These are phyloP conservation scores for Oxalis stricta DNA, from an alignment of 441 rosid genomes.

Conservation along the genomic window DNA sequence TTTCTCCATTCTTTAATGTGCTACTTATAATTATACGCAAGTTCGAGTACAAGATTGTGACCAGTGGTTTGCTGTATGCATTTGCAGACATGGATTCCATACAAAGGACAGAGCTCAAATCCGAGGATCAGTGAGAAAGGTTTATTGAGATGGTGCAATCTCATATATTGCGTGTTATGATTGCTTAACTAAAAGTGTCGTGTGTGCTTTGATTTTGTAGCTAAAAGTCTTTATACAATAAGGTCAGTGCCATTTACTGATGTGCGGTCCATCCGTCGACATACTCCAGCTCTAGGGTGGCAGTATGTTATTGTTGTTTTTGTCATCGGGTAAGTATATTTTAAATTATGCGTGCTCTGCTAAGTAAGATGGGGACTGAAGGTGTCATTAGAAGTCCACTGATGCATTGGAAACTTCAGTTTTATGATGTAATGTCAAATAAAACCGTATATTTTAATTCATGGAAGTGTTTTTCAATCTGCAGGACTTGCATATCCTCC, in stretches of 20 bases:
- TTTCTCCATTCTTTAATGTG: not conserved
- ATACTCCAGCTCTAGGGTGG: slow-evolving; percentile 90
- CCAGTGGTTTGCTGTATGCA: not conserved
- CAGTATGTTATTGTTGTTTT: slow-evolving; percentile 79
- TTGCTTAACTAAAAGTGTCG: slow-evolving; percentile 1
- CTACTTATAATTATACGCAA: not conserved
- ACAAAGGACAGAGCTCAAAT: slow-evolving; percentile 57
- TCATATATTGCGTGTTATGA: not conserved
- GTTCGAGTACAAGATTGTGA: no score
- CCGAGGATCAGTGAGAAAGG: slow-evolving; percentile 78
- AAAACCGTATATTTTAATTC: not conserved
- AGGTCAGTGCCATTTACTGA: slow-evolving; percentile 64
- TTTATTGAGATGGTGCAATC: slow-evolving; percentile 7
- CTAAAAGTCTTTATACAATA: slow-evolving; percentile 80
- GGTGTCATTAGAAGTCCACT: no score
- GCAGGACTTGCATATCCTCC: slow-evolving; percentile 94
- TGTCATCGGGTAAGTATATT: slow-evolving; percentile 66
- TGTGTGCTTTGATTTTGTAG: slow-evolving; percentile 29
- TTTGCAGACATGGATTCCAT: slow-evolving; percentile 84
- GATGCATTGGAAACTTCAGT: not conserved
- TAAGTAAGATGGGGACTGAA: not conserved
- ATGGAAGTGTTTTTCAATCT: slow-evolving; percentile 12
- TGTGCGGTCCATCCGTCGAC: slow-evolving; percentile 73
- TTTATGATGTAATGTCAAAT: no score
- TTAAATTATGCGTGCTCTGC: slow-evolving; percentile 1